phyloP scores from a whole-genome alignment of 140 eudicot genomes.

The Stevia rebaudiana region DNA sequence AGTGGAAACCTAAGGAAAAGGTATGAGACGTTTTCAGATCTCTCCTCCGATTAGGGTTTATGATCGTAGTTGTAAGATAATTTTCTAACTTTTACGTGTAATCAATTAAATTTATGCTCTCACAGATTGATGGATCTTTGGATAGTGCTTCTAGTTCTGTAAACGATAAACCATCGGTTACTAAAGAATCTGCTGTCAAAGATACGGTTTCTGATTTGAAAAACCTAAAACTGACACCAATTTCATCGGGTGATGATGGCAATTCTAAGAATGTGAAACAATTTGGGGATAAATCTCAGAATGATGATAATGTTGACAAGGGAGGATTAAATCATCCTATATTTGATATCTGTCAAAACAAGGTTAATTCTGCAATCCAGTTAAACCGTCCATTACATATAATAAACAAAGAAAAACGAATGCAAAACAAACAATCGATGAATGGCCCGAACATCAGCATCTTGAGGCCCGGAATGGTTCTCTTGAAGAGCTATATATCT shows the following conservation, averaged over 20 bases:
- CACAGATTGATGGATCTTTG: conserved; percentile 24
- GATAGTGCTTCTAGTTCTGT: not conserved
- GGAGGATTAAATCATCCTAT: not conserved
- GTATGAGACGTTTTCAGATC: not conserved
- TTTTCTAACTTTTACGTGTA: not conserved
- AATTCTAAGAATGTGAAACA: conserved; percentile 8
- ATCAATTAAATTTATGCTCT: not conserved
- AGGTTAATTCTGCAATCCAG: conserved; percentile 11
- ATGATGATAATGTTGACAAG: not conserved
- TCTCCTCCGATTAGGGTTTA: not conserved
- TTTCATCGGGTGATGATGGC: not conserved
- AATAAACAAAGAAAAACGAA: conserved; percentile 40
- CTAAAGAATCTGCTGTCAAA: not conserved
- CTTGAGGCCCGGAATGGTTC: conserved; percentile 75
- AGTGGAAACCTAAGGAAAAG: conserved; percentile 6
- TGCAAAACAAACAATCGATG: conserved; percentile 23
- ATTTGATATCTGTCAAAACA: conserved; percentile 58
- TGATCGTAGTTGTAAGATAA: not conserved
- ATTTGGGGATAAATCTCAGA: conserved; percentile 3
- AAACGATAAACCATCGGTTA: not conserved
- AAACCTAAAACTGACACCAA: not conserved
- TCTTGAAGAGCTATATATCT: conserved; percentile 50
- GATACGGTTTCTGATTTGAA: not conserved
- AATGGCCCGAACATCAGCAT: conserved; percentile 22
- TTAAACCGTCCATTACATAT: conserved; percentile 43